Evolutionary conservation across 2,329 filamentous ascomycete species (phyloP).

Genomic region (Colletotrichum endophyticum): DNA sequence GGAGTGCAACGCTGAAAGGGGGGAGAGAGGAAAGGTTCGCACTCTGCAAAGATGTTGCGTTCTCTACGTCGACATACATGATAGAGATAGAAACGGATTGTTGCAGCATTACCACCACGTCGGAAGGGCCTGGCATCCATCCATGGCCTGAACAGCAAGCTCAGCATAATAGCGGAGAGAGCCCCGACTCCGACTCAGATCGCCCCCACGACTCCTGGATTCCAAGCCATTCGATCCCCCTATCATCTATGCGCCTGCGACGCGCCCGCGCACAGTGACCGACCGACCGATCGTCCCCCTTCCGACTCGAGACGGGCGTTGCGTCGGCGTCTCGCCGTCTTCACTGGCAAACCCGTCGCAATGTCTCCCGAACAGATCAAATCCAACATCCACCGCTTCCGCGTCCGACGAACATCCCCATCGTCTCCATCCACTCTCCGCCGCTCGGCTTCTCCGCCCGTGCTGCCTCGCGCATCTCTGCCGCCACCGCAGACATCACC

Average conservation of each 20-base stretch:
- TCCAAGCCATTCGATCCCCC: not conserved
- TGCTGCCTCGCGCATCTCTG: not conserved
- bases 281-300: not conserved
- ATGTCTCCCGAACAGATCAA: slow-evolving; percentile 24
- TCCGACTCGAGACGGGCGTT: slow-evolving; percentile 1
- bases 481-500: not conserved
- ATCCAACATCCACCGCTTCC: slow-evolving; percentile 30
- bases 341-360: not conserved
- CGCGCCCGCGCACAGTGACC: not conserved
- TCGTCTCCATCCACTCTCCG: slow-evolving; percentile 16
- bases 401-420: slow-evolving; percentile 26
- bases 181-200: not conserved
- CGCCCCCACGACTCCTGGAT: not conserved
- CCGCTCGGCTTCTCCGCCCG: slow-evolving; percentile 24
- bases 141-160: not conserved
- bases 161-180: not conserved
- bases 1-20: not conserved
- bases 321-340: slow-evolving; percentile 15
- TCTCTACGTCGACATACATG: not conserved
- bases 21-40: not conserved
- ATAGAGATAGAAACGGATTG: not conserved
- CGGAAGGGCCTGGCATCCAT: not conserved
- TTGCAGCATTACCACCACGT: not conserved
- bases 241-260: not conserved
- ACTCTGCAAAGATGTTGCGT: not conserved